These are phyloP conservation scores for Pseudozyma pruni DNA, from an alignment of 1,284 basidiomycete species.

Conservation along the genomic window DNA sequence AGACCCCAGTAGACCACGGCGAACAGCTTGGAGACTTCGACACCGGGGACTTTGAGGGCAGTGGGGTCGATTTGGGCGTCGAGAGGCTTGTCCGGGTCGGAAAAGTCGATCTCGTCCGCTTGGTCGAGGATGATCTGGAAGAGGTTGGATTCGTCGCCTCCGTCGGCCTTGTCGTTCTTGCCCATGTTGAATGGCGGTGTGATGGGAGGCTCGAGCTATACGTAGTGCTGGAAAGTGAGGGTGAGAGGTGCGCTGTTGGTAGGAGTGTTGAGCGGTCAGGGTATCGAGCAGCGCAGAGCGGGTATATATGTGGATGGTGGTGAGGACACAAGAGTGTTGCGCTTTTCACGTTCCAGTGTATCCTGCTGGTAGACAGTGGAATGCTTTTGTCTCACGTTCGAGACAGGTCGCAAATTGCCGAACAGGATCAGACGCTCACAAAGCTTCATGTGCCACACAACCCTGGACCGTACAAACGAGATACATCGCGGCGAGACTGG, in stretches of 20 bases:
- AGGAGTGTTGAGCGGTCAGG: not conserved
- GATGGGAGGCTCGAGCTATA: not conserved
- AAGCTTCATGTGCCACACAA: too few species aligned
- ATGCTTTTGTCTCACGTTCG: not conserved
- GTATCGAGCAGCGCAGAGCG: not conserved
- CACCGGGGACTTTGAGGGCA: slow-evolving; percentile 42
- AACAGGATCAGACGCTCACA: too few species aligned
- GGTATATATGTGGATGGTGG: slow-evolving; percentile 7
- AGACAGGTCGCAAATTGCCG: too few species aligned
- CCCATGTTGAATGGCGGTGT: slow-evolving; percentile 5
- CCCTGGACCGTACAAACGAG: too few species aligned
- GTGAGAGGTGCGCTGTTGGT: not conserved
- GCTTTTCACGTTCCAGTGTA: too few species aligned
- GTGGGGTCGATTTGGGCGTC: slow-evolving; percentile 34
- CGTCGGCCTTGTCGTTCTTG: slow-evolving; percentile 14
- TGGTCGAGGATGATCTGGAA: slow-evolving; percentile 55
- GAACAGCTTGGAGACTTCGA: slow-evolving; percentile 46
- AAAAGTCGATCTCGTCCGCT: slow-evolving; percentile 56
- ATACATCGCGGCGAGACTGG: too few species aligned
- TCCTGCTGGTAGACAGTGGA: too few species aligned
- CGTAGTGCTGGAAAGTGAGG: not conserved
- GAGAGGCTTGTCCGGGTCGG: slow-evolving; percentile 15
- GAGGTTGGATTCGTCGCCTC: slow-evolving; percentile 43
- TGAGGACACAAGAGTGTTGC: not conserved
- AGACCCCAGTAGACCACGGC: slow-evolving; percentile 52